These are phyloP conservation scores for Colletotrichum gloeosporioides DNA, from an alignment of 2,329 filamentous ascomycete genomes.

Conservation along the genomic window DNA sequence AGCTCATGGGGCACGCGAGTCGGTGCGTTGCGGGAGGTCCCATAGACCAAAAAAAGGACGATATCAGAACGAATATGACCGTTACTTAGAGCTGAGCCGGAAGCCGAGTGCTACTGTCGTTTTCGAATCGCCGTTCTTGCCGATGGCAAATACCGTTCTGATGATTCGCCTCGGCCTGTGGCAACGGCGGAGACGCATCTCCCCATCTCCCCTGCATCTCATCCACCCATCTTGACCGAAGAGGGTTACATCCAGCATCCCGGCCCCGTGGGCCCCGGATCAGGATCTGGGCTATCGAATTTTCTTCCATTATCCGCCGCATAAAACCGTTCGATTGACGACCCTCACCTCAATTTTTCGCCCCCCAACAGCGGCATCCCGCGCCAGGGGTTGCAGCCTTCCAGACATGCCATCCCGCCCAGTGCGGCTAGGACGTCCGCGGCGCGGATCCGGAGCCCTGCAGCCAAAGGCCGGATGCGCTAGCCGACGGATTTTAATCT, in stretches of 20 bases:
- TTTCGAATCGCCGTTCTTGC: background rate
- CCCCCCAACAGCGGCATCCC: background rate
- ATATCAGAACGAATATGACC: background rate
- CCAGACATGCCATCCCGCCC: background rate
- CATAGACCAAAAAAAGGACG: background rate
- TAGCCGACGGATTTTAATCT: conserved; percentile 1
- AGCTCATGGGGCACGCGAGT: background rate
- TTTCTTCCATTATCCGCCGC: background rate
- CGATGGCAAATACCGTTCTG: background rate
- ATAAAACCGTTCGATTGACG: background rate
- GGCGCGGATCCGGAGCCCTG: background rate
- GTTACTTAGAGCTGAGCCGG: background rate
- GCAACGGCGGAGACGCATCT: background rate
- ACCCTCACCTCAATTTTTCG: background rate
- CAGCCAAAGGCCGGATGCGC: background rate
- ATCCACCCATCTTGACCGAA: background rate
- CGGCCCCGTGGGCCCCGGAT: background rate
- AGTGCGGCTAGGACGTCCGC: background rate
- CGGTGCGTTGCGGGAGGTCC: background rate
- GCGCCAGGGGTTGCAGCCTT: background rate
- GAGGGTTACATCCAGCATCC: background rate
- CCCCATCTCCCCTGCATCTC: background rate
- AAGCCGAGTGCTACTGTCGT: background rate
- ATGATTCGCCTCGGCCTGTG: background rate
- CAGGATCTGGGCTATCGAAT: background rate